phyloP scores from a whole-genome alignment of 257 asterid species.

The Euphrasia confusa region DNA sequence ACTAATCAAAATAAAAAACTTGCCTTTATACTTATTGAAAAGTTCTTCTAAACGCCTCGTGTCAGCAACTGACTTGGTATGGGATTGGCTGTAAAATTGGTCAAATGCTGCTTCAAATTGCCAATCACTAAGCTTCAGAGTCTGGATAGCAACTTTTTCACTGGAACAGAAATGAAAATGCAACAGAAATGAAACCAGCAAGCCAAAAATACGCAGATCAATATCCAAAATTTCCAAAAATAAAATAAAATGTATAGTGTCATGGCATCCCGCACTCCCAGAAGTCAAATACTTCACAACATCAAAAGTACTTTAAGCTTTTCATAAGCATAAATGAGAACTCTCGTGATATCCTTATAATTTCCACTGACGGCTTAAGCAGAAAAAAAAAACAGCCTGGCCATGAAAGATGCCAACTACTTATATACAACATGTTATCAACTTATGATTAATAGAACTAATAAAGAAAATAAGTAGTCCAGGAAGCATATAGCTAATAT shows the following conservation, averaged over 20 bases:
- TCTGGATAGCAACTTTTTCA: conserved; percentile 82
- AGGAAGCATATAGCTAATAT: neutral
- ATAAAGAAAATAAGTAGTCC: neutral
- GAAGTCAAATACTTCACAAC: conserved; percentile 1
- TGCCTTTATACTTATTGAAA: conserved; percentile 89
- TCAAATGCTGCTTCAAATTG: conserved; percentile 98
- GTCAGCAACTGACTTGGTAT: conserved; percentile 64
- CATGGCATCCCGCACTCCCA: conserved; percentile 12
- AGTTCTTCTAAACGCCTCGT: conserved; percentile 89
- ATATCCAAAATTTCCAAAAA: neutral
- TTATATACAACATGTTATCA: neutral
- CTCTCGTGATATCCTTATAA: neutral
- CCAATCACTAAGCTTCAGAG: conserved; percentile 90
- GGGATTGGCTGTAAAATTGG: conserved; percentile 84
- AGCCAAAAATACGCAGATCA: conserved; percentile 15
- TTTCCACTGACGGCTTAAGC: neutral
- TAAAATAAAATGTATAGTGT: neutral
- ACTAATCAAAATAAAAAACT: conserved; percentile 5
- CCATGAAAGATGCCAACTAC: neutral
- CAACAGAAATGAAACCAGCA: conserved; percentile 20
- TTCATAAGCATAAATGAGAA: neutral
- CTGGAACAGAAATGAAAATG: conserved; percentile 42
- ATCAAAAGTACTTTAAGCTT: conserved; percentile 11
- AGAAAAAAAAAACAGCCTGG: too few relatives aligned
- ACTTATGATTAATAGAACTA: neutral